Evolutionary conservation across 768 basidiomycete species (phyloP), one percentile per base, ranked within the genome.

Genomic region (Paxillus rubicundulus): DNA sequence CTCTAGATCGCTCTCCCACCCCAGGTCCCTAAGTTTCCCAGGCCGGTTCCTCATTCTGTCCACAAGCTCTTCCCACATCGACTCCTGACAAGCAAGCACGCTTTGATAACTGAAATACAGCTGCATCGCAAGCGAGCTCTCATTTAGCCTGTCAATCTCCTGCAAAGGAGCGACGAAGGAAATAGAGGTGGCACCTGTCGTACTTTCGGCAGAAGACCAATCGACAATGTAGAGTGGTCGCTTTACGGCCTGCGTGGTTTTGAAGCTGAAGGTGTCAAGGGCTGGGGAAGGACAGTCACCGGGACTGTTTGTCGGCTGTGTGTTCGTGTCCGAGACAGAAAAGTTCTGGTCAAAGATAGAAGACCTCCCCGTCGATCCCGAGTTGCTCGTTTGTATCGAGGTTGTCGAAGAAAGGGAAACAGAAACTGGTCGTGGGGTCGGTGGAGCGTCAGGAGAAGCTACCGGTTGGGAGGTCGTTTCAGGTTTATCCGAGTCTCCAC

Each of bases 1-100:
- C 57, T 86, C 82, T 47, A 81, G 77, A 52, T 85, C 84, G 55
- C 78, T 82, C 30, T 86, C 83, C 86, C 86, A 88, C n/a, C 86
- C 86, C 61, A 82, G 76, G 14, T 75, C 77, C 49, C 70, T 64
- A 24, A 87, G 67, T 52, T 82, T 77, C 6, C 75, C 72, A 42
- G 74, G 77, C 49, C 77, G 72, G 58, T 85, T 85, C 46, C 81
- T 73, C 66, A 85, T 74, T 54, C 80, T 77, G 55, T 84, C 80
- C 57, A 79, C 78, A 45, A 88, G 73, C 49, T 86, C 85, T 55
- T 87, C 86, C 85, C 86, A 88, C 84, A 88, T 86, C 27, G 84
- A 80, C 61, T 87, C 86, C 64, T 84, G 80, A 57, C 83, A 85
- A 12, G 82, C 84, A 12, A 86, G 64, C 8, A 88, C 81, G 17